Percentiles rank a stretch among this genome's conserved stretches.
phyloP scores from a whole-genome alignment of 2,329 filamentous ascomycete species.

The Alternaria sp. region DNA sequence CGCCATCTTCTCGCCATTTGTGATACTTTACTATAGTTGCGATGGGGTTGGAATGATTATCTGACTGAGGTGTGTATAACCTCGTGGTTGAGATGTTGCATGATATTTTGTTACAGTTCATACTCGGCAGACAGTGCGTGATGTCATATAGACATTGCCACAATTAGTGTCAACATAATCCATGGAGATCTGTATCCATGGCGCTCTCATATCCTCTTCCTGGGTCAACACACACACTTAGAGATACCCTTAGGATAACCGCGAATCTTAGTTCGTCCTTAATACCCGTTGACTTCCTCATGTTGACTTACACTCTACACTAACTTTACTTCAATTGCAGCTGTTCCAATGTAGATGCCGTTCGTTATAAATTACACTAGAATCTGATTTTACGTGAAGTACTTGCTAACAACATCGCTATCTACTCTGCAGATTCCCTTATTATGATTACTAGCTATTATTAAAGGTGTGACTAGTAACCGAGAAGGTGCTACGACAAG shows the following conservation, averaged over 20 bases:
- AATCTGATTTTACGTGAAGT: neutral
- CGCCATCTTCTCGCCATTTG: too few relatives aligned
- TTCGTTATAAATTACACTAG: neutral
- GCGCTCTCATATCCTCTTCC: fast-evolving
- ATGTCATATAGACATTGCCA: neutral
- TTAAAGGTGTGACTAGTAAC: neutral
- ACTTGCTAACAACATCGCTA: fast-evolving
- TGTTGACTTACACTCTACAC: too few relatives aligned
- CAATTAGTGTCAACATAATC: neutral
- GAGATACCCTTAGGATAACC: fast-evolving
- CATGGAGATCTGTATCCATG: neutral
- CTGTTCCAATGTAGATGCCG: neutral
- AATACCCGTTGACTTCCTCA: too few relatives aligned
- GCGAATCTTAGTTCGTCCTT: too few relatives aligned
- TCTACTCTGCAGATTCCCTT: neutral
- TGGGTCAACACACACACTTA: neutral
- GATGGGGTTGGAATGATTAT: neutral
- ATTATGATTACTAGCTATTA: neutral
- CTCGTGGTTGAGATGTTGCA: neutral
- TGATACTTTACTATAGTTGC: neutral
- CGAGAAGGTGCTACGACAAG: too few relatives aligned
- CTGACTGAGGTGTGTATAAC: neutral
- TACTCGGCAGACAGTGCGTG: neutral
- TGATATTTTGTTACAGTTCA: neutral
- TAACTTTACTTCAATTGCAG: neutral